Evolutionary conservation across 257 asterid species (phyloP), one percentile per base, ranked within the genome.

Genomic region (Cinchona pubescens): DNA sequence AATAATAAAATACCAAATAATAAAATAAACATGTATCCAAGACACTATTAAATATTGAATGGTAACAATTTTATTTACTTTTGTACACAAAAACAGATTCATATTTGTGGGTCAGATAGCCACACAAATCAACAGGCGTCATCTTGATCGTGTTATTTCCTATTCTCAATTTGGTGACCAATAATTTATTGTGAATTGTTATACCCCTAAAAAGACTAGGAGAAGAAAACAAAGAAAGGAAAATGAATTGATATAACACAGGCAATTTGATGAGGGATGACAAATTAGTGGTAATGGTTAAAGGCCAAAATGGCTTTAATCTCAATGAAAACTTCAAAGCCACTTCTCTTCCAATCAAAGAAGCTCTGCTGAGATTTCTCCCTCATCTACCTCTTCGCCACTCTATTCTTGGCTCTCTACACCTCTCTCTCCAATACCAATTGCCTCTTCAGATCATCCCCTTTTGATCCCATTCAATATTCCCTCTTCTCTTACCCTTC

Each of bases 311-410:
- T 66, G 71, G 75, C 62, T 19, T 25, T 51, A 51, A 29, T 67
- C 16, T 86, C 85, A 85, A 83, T 83, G 80, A 86, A 80, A n/a
- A 74, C 86, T 82, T 83, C 94, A 34, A 81, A 75, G 61, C 99
- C 99, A 69, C 90, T 85, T 61, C 81, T 92, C 79, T 89, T 84
- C 82, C 86, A 87, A 76, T 90, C 99, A 23, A 94, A 88, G 72
- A 94, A 88, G 72, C 89, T 87, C 83, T 82, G 92, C 82, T 91
- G 92, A n/a, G n/a, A n/a, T 77, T 80, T 92, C 78, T 94, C 99
- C 32, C 66, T 91, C 43, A 49, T 88, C 80, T 94, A 88, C 81
- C 94, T 94, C 62, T 75, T 84, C 87, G 76, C 86, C 71, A 71
- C 99, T 73, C 79, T 94, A 2, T 77, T 76, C 76, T 68, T 89